Evolutionary conservation across 805 yeast species (phyloP), one percentile per base, ranked within the genome.

Genomic region (Hanseniaspora valbyensis): DNA sequence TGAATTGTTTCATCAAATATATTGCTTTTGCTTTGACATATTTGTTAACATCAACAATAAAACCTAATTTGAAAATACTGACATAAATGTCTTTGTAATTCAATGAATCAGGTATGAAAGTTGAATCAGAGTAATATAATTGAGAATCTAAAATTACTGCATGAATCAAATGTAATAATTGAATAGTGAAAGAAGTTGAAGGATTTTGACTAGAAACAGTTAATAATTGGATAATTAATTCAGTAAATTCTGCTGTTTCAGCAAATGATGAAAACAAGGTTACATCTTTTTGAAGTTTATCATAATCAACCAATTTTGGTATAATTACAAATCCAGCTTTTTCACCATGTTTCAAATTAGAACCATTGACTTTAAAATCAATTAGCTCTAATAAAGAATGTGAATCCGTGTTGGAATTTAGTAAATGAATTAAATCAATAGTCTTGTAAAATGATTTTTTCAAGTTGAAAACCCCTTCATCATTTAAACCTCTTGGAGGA

Each of bases 111-210:
- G 72, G 68, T 22, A 73, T 55, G 39, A 72, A 66, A 1, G 59
- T 50, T 9, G 59, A 52, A 1, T 78, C 81, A 54, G 69, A 62
- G 2, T 67, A 55, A 25, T 56, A 42, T 9, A 52, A 50, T 53
- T 73, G 78, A 49, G 72, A 72, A 58, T 79, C 82, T 26, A 67
- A 58, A 18, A 83, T 58, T 7, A 80, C 68, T 5, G 84, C 89
- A 65, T 83, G 87, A 2, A 81, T 55, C 44, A 84, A 68, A 60
- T 83, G 92, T 34, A 84, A 68, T n/a, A 80, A 58, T 39, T 76
- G 78, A 16, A 78, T 75, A 32, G 81, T 62, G 57, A 69, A 80
- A 0, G 75, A 66, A 49, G 80, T 82, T 49, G 77, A 74, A 1
- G 70, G 69, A 0, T 68, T 64, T 44, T 71, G 71, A 21, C 80